Base-by-base conservation (phyloP, 129 eudicot species). In the Artemisia argyi region DNA sequence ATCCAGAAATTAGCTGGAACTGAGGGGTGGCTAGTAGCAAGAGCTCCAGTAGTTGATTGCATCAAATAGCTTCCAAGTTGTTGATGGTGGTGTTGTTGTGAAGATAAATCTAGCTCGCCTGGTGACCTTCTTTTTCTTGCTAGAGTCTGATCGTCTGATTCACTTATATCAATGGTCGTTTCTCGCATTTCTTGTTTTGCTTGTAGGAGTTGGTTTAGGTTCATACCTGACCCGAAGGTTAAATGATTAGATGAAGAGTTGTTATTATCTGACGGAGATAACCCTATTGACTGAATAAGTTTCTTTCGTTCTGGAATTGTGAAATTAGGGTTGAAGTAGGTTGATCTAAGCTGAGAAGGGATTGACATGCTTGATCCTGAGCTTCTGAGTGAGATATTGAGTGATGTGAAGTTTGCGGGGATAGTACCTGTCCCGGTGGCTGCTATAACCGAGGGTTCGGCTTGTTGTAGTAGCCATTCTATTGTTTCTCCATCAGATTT, bases 351-450 rank as follows among this genome's bases (percentile, higher is more conserved):
- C 46, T 90, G 97, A 0, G 99, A 94, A 0, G 99, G 99, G 2
- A 88, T 78, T 11, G 99, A 94, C 85, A 90, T 86, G 69, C 86
- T 84, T 7, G 99, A 94, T 11, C 99, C 97, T 61, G 99, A 90
- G 87, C 97, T 90, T 0, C 99, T 91, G 18, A 94, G 81, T 3
- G 96, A 88, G 51, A 94, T 94, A 63, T 94, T 94, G 2, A 94
- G 87, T 2, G 99, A 94, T 0, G 99, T 88, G 50, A 94, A 94
- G 76, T 94, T 94, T 0, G 99, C 99, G 6, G 99, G 99, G 62
- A 94, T 94, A 0, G 99, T 94, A 2, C 99, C 99, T 12, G 99
- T 94, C 1, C 99, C 99, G 19, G 99, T 94, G 66, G 99, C 97
- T 9, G 99, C 99, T 16, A 94, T 90, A 8, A 94, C 97, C 4